Evolutionary conservation across 2,329 filamentous ascomycete species (phyloP), one percentile per base, ranked within the genome.

Genomic region (Trematosphaeria pertusa): DNA sequence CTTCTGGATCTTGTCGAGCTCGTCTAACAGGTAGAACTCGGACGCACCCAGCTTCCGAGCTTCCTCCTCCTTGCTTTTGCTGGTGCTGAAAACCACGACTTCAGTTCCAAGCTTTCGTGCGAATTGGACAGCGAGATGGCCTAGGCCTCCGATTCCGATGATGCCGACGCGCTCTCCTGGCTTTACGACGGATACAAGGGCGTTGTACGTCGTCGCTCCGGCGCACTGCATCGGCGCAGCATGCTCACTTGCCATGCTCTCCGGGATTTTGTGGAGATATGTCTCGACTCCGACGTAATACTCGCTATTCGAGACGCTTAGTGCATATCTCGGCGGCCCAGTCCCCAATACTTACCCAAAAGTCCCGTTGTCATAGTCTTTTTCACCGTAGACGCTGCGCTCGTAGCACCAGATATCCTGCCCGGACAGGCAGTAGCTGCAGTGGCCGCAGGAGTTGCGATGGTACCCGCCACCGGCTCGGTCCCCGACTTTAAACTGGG

Each of bases 141-240:
- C 89, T 46, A 94, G 80, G 56, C 89, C 88, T 51, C 89, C 89
- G 18, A 89, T 89, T 61, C 90, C 90, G 48, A 93, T 87, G 54
- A 95, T 86, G 56, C 88, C 90, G n/a, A 94, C 83, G n/a, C 79
- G 84, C 71, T 92, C 84, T 17, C 88, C 89, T 3, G 89, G 83
- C 37, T 80, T 77, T 22, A 80, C 84, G 21, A 82, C 83, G 0
- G 87, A 89, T 72, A 91, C 88, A 17, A 87, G 88, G 75, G 89
- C 78, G 0, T 89, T 89, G 2, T 90, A 94, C 32, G 94, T 75
- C 2, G 89, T 60, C 11, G 52, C 52, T 3, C 56, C 56, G 14
- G 54, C 58, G 38, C 58, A 61, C 24, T 55, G 56, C n/a, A 61
- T 37, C 31, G 58, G 58, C 11, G 58, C 58, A 14, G 56, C 56